Evolutionary conservation across 257 asterid genomes (phyloP).

Genomic region (Primulina eburnea): DNA sequence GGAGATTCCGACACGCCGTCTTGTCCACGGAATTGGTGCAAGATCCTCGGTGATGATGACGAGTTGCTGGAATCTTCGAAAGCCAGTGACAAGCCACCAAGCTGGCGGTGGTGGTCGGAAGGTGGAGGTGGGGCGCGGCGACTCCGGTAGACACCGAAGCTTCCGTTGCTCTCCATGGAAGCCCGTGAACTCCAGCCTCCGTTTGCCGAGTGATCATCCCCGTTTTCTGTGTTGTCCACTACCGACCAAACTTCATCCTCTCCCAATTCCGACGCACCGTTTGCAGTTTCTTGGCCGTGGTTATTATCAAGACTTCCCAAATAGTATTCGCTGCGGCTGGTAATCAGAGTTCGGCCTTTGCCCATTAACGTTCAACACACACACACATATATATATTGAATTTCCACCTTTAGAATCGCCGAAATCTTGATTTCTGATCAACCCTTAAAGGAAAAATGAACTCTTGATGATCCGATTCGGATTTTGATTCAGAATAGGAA

Average conservation of each 20-base stretch:
- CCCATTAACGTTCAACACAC: constrained; percentile 43
- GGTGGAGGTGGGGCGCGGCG: constrained; percentile 29
- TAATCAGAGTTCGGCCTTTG: constrained; percentile 61
- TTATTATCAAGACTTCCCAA: constrained; percentile 45
- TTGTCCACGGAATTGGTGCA: constrained; percentile 53
- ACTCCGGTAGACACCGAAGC: constrained; percentile 31
- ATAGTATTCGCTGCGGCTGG: constrained; percentile 60
- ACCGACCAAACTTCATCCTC: constrained; percentile 85
- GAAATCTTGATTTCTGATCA: constrained; percentile 34
- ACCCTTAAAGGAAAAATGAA: constrained; percentile 19
- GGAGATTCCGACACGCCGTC: constrained; percentile 37
- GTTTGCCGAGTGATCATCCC: constrained; percentile 29
- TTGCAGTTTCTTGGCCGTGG: constrained; percentile 35
- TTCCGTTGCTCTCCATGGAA: constrained; percentile 32
- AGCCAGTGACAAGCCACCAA: constrained; percentile 69
- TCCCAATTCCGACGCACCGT: constrained; percentile 50
- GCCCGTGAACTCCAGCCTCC: constrained; percentile 56
- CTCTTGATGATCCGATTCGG: neutral
- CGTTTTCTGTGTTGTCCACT: constrained; percentile 40
- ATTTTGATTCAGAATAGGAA: constrained; percentile 29
- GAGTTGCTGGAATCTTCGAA: constrained; percentile 46
- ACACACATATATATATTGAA: neutral
- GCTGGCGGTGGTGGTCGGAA: constrained; percentile 30
- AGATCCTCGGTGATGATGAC: constrained; percentile 44
- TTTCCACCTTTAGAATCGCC: constrained; percentile 26